phyloP scores from a whole-genome alignment of 2,329 filamentous ascomycete species.

The Aspergillus terreus region DNA sequence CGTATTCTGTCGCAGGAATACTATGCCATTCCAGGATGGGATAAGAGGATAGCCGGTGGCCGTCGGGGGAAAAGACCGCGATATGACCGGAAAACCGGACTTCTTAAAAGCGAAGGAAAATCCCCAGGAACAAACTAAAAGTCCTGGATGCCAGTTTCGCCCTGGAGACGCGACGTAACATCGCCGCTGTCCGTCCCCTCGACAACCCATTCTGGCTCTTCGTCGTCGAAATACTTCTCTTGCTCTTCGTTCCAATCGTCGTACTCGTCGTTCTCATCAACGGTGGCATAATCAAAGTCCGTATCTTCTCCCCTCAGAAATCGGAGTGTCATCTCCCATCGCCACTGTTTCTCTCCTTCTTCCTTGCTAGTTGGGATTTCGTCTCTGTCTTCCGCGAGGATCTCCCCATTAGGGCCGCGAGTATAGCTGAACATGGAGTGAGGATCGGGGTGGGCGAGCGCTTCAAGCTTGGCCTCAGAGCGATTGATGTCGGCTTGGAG shows the following conservation, averaged over 20 bases:
- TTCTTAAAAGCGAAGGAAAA: background rate
- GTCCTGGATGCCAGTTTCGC: slow-evolving; percentile 70
- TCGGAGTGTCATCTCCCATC: slow-evolving; percentile 65
- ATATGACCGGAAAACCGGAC: too few relatives aligned
- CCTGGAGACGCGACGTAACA: slow-evolving; percentile 31
- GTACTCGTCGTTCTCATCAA: slow-evolving; percentile 70
- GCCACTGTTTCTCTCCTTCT: slow-evolving; percentile 67
- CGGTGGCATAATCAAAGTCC: slow-evolving; percentile 70
- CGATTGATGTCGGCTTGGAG: slow-evolving; percentile 74
- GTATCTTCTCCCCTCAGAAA: slow-evolving; percentile 72
- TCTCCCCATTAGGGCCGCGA: slow-evolving; percentile 52
- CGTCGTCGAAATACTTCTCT: slow-evolving; percentile 76
- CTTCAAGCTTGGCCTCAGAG: slow-evolving; percentile 70
- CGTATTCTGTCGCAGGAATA: too few relatives aligned
- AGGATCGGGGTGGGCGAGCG: slow-evolving; percentile 53
- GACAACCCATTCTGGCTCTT: slow-evolving; percentile 66
- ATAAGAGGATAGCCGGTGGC: too few relatives aligned
- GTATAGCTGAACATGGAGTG: slow-evolving; percentile 49
- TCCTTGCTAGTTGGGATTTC: slow-evolving; percentile 58
- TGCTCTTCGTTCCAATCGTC: slow-evolving; percentile 65
- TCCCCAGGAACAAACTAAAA: slow-evolving; percentile 44
- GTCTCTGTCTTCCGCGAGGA: slow-evolving; percentile 56
- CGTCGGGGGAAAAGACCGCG: too few relatives aligned
- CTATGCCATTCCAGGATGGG: too few relatives aligned
- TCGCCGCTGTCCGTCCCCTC: slow-evolving; percentile 40